Evolutionary conservation across 2,329 filamentous ascomycete genomes (phyloP), one percentile per base, ranked within the genome.

Genomic region (Ilyonectria mors-panacis): DNA sequence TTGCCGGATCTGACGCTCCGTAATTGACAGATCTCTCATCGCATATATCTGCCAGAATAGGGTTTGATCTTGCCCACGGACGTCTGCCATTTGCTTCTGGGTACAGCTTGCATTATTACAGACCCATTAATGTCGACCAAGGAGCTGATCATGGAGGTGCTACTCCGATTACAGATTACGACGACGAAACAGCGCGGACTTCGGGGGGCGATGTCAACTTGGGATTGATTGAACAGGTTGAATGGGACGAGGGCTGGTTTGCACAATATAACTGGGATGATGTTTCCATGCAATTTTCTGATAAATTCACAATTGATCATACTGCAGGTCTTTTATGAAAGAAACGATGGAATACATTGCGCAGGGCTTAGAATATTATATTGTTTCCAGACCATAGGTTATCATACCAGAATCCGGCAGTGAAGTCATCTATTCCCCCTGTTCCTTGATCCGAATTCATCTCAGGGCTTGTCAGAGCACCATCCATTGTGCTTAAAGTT

Each of bases 381-480:
- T 74, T 70, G 50, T 70, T 65, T 4, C 70, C 70, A 12, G 69
- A 59, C 71, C 72, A 73, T 42, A 70, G 48, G 4, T 59, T 68
- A 28, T 73, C 71, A 39, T 70, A 67, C 44, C 70, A 72, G 4
- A 68, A 68, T 12, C 72, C 58, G 57, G 71, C 66, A 2, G 70
- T 58, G 28, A 72, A n/a, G 23, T 69, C 68, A 30, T 72, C 71
- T 5, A 72, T 57, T 9, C 69, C 67, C 2, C 68, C 65, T 3
- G 68, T 62, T 35, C 72, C 67, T 30, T 76, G 75, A 15, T 76
- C 74, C 59, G 74, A 76, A 50, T 73, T 74, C 35, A 75, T 74
- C 10, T 76, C 73, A 3, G 70, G 64, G 26, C 70, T 73, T 13
- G 74, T 73, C 30, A 77, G 50, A 59, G 75, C 72, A n/a, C 75